These are phyloP conservation scores for Psidium guajava DNA, from an alignment of 345 rosid genomes.

Conservation along the genomic window DNA sequence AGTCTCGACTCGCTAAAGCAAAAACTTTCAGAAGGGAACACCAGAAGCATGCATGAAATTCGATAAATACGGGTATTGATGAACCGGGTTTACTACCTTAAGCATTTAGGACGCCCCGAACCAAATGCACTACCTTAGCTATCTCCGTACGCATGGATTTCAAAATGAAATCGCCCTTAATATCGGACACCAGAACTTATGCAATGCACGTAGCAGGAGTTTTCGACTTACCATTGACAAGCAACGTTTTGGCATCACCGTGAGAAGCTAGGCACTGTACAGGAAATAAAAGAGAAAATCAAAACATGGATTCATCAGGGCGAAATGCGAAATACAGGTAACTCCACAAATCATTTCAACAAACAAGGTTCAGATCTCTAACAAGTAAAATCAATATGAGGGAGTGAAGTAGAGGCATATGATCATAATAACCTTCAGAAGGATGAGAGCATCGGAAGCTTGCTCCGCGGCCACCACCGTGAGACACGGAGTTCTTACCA, in stretches of 20 bases:
- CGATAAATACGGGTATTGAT: neutral
- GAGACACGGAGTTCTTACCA: conserved; percentile 13
- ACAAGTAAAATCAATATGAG: neutral
- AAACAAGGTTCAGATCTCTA: neutral
- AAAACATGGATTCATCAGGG: neutral
- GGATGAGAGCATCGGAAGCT: conserved; percentile 39
- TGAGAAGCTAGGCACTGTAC: conserved; percentile 50
- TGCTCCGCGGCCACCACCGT: conserved; percentile 9
- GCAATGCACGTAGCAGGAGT: neutral
- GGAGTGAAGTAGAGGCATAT: neutral
- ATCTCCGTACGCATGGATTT: neutral
- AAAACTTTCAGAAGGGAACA: neutral
- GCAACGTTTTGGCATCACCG: conserved; percentile 24
- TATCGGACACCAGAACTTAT: neutral
- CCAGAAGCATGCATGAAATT: neutral
- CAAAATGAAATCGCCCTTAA: neutral
- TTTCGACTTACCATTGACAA: conserved; percentile 30
- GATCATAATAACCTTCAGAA: conserved; percentile 31
- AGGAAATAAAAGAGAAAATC: neutral
- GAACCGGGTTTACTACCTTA: neutral
- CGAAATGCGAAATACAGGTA: neutral
- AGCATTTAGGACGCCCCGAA: neutral
- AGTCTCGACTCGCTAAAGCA: neutral
- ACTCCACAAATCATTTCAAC: neutral
- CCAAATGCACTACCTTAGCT: neutral